Evolutionary conservation across 345 rosid genomes (phyloP).

Genomic region (Adansonia digitata): DNA sequence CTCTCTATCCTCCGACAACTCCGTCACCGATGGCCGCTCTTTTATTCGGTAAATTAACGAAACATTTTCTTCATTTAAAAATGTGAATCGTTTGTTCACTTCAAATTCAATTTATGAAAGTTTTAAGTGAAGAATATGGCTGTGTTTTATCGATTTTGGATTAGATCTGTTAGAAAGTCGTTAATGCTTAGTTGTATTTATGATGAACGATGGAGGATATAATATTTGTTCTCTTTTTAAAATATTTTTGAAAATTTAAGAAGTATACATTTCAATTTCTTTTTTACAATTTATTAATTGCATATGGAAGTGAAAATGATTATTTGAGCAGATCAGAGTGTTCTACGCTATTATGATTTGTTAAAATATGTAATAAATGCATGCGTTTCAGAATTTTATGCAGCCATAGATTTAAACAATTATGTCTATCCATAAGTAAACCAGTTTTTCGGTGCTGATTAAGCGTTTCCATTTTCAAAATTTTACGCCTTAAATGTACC

Average conservation of each 20-base stretch:
- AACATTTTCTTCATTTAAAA: not conserved
- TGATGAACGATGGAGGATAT: not conserved
- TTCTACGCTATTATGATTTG: not conserved
- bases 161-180: slow-evolving; percentile 6
- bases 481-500: not conserved
- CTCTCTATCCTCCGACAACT: slow-evolving; percentile 19
- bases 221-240: not conserved
- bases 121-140: not conserved
- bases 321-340: not conserved
- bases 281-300: not conserved
- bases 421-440: not conserved
- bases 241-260: not conserved
- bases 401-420: not conserved
- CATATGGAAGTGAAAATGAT: not conserved
- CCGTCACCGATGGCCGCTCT: slow-evolving; percentile 29
- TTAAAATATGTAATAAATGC: not conserved
- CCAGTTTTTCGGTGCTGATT: not conserved
- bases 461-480: not conserved
- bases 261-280: not conserved
- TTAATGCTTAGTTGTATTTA: not conserved
- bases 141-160: not conserved
- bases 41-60: slow-evolving; percentile 45
- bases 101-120: not conserved
- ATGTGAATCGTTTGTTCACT: not conserved
- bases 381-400: not conserved